phyloP scores from a whole-genome alignment of 2,329 filamentous ascomycete genomes.

The Huntiella abstrusa region DNA sequence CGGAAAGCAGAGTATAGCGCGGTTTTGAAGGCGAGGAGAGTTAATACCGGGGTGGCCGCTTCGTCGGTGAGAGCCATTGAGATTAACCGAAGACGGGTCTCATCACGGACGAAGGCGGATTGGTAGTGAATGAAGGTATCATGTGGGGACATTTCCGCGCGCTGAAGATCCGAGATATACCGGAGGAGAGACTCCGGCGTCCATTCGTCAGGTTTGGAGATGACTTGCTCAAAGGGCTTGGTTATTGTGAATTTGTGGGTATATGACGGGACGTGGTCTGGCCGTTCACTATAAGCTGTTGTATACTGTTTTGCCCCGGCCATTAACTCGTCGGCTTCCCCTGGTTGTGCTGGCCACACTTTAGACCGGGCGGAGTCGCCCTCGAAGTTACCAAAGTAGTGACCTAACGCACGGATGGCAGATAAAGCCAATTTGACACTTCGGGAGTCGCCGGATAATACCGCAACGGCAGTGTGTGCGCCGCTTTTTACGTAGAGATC shows the following conservation, averaged over 20 bases:
- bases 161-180: constrained; percentile 25
- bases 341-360: background rate
- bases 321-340: background rate
- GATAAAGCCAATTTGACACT: no score
- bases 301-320: constrained; percentile 6
- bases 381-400: no score
- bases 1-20: constrained; percentile 24
- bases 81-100: constrained; percentile 22
- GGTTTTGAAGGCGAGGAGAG: constrained; percentile 23
- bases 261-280: constrained; percentile 12
- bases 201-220: constrained; percentile 23
- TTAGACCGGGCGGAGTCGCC: constrained; percentile 10
- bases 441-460: constrained; percentile 17
- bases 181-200: constrained; percentile 22
- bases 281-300: constrained; percentile 7
- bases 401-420: no score
- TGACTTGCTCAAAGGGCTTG: constrained; percentile 17
- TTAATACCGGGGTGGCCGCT: constrained; percentile 18
- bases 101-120: constrained; percentile 19
- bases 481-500: constrained; percentile 10
- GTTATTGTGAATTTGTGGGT: constrained; percentile 15
- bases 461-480: constrained; percentile 14
- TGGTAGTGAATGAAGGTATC: constrained; percentile 20
- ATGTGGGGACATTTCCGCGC: constrained; percentile 19
- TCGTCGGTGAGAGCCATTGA: constrained; percentile 22